Evolutionary conservation across 768 basidiomycete genomes (phyloP).

Genomic region (Clathrus columnatus): DNA sequence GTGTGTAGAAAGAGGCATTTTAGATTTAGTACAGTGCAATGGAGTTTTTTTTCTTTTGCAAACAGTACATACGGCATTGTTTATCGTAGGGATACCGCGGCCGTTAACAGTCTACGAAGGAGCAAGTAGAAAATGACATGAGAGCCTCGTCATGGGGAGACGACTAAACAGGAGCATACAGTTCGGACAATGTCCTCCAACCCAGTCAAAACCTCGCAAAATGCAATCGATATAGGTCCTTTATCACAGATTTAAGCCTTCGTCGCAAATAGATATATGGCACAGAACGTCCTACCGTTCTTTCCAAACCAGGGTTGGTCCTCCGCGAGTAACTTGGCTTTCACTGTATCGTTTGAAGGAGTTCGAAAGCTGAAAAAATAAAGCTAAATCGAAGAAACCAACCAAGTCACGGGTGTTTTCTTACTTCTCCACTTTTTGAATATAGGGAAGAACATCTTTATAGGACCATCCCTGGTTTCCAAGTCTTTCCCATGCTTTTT

Average conservation of each 20-base stretch:
- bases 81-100: background rate
- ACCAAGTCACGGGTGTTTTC: too few relatives aligned
- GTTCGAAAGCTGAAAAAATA: background rate
- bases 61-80: background rate
- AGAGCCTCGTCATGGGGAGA: background rate
- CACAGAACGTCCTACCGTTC: background rate
- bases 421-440: slow-evolving; percentile 30
- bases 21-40: background rate
- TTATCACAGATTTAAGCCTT: background rate
- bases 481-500: slow-evolving; percentile 32
- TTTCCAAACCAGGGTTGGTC: background rate
- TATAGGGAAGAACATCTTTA: slow-evolving; percentile 32
- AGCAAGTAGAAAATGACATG: background rate
- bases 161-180: background rate
- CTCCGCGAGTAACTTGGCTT: background rate
- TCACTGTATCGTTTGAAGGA: background rate
- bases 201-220: background rate
- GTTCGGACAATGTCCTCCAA: background rate
- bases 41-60: background rate
- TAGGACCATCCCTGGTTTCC: slow-evolving; percentile 52
- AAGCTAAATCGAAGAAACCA: too few relatives aligned
- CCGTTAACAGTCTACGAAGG: background rate
- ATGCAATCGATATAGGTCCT: background rate
- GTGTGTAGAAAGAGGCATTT: background rate
- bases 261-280: background rate